Base-by-base conservation (phyloP, 2,329 filamentous ascomycete genomes). In the Huntiella omanensis region DNA sequence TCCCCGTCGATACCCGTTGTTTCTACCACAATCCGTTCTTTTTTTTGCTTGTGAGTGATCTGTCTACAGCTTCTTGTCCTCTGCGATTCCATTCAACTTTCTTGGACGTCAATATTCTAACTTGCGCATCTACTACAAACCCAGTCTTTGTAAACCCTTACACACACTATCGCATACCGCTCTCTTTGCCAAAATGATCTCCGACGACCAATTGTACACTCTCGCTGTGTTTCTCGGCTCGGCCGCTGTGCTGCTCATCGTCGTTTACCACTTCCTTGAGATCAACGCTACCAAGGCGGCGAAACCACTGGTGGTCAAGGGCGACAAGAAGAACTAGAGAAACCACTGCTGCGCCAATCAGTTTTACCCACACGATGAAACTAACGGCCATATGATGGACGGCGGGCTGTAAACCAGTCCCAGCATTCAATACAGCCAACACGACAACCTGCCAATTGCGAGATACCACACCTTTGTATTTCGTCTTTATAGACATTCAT, bases 211-310 rank as follows among this genome's bases (percentile, higher is more conserved):
- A 54, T 79, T 98, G 56, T 95, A 96, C 71, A 74, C 74, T 52
- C 75, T 98, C 28, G 87, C 91, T 62, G 78, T 96, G 61, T 88
- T 95, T 62, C 82, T 98, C 50, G 91, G 91, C 66, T 82, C 78
- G 47, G 74, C 79, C 36, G 77, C 88, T 52, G 88, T 96, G 83
- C 69, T 95, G 39, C 72, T 98, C 51, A 95, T 96, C 54, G 77
- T 98, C 28, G 65, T 93, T 22, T 96, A 98, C 65, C 86, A 96
- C 63, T 96, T 92, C 66, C 77, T 98, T 56, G 88, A 96, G 62
- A 75, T 94, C 67, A 96, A 98, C 59, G 75, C 84, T n/a, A 47
- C 47, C 33, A 47, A 40, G 33, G 19, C 19, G 7, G 28, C 35
- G 8, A 35, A 49, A 33, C 34, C 47, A n/a, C 33, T 46, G 10